Base-by-base conservation (phyloP, 495 filamentous ascomycete species). In the Hypoxylon crocopeplum region DNA sequence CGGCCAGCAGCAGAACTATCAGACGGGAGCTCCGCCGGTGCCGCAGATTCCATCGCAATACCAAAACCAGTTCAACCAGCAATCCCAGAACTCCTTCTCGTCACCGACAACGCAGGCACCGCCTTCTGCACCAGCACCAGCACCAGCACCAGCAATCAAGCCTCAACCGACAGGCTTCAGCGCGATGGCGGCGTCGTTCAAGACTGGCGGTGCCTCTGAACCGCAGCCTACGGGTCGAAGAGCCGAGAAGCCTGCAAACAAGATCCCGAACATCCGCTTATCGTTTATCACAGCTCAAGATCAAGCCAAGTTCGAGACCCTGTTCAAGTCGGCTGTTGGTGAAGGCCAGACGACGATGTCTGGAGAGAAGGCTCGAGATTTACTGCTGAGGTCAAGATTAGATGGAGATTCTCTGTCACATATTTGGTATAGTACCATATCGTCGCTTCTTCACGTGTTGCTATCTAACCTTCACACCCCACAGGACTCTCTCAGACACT, bases 201-300 rank as follows among this genome's bases (percentile, higher is more conserved):
- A 86, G 62, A 78, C 81, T 30, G 79, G 82, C 8, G 73, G 75
- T 6, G 62, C 77, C 39, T 72, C 86, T 33, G 81, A 85, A 27
- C 75, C 82, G 1, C 59, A 75, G 48, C 77, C 88, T 2, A 79
- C 80, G 64, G 71, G 77, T 17, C 72, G 72, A 45, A 56, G 74
- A 56, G 56, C 80, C 15, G 73, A 80, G 16, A 77, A 72, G 55
- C 56, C 71, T 10, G 55, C 61, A 4, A 79, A 76, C 21, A 93
- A 86, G 75, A 97, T 99, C 42, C 95, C 95, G n/a, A 98, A 89
- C 68, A 94, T 97, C 49, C 81, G 95, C 39, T 78, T 99, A 37
- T 96, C 92, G 5, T 99, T 98, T 65, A 93, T 99, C 50, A 97
- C 95, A 1, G 92, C 90, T 17, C 86, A 89, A 60, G 95, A 99